Evolutionary conservation across 2,329 filamentous ascomycete genomes (phyloP).

Genomic region (Acarospora socialis): DNA sequence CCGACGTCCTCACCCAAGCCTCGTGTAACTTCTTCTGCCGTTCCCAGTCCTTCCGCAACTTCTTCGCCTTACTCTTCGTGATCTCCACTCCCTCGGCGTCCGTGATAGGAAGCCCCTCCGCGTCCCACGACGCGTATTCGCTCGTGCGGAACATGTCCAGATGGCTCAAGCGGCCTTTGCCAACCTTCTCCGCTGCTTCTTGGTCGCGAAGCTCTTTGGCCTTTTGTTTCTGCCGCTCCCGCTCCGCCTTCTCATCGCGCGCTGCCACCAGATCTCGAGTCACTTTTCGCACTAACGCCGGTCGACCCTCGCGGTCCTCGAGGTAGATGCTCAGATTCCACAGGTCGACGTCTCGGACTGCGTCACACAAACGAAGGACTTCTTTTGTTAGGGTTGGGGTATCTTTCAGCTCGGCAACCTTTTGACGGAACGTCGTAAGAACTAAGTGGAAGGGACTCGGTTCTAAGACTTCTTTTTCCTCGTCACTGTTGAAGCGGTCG

Average conservation of each 20-base stretch:
- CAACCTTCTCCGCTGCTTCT: slow-evolving; percentile 36
- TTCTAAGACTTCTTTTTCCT: slow-evolving; percentile 18
- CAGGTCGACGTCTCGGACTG: slow-evolving; percentile 65
- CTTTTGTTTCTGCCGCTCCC: slow-evolving; percentile 36
- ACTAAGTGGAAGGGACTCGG: slow-evolving; percentile 4
- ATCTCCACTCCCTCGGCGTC: slow-evolving; percentile 66
- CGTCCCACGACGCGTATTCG: slow-evolving; percentile 68
- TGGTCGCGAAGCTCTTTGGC: slow-evolving; percentile 41
- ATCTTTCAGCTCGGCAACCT: slow-evolving; percentile 40
- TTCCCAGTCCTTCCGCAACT: slow-evolving; percentile 79
- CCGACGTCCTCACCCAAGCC: slow-evolving; percentile 32
- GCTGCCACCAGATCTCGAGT: slow-evolving; percentile 42
- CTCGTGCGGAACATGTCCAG: slow-evolving; percentile 42
- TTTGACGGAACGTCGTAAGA: slow-evolving; percentile 20
- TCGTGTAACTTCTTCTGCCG: slow-evolving; percentile 76
- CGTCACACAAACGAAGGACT: slow-evolving; percentile 63
- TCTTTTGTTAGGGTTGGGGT: slow-evolving; percentile 47
- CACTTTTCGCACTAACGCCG: slow-evolving; percentile 59
- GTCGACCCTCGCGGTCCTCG: slow-evolving; percentile 53
- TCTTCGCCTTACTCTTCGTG: slow-evolving; percentile 66
- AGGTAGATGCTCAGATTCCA: slow-evolving; percentile 76
- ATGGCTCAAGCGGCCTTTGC: slow-evolving; percentile 44
- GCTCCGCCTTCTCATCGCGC: slow-evolving; percentile 39
- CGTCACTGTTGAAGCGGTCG: slow-evolving; percentile 12
- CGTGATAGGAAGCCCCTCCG: slow-evolving; percentile 63